phyloP scores from a whole-genome alignment of 257 asterid species.

The Gentiana straminea region DNA sequence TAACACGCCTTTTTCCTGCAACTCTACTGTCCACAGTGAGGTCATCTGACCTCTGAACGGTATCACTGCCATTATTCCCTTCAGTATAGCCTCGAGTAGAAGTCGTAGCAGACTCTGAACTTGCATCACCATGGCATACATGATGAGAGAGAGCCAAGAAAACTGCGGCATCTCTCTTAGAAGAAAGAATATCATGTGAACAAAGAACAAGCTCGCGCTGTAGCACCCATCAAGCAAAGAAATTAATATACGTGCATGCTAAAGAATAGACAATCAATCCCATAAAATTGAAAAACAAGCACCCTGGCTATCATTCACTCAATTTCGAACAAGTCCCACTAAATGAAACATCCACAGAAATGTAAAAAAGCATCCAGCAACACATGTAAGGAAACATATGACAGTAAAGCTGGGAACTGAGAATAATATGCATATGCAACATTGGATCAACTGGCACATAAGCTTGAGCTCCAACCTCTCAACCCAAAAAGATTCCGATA shows the following conservation, averaged over 20 bases:
- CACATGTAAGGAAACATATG: too few species aligned
- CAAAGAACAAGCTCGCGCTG: conserved; percentile 96
- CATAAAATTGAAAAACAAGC: not conserved
- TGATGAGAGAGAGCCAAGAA: conserved; percentile 67
- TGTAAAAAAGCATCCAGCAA: too few species aligned
- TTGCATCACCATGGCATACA: conserved; percentile 66
- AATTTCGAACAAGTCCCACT: too few species aligned
- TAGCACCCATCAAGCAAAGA: conserved; percentile 17
- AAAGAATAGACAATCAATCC: not conserved
- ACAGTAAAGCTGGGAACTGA: too few species aligned
- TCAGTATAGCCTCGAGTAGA: conserved; percentile 67
- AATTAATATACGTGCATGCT: conserved; percentile 2
- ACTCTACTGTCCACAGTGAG: conserved; percentile 72
- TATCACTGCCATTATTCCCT: conserved; percentile 61
- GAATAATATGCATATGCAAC: too few species aligned
- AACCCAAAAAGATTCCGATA: too few species aligned
- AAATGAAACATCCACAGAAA: too few species aligned
- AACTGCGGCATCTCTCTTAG: conserved; percentile 59
- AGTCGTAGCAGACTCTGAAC: conserved; percentile 96
- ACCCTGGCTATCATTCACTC: not conserved
- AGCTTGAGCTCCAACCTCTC: too few species aligned
- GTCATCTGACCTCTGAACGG: conserved; percentile 79
- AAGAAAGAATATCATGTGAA: conserved; percentile 77
- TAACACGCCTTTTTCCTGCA: conserved; percentile 63
- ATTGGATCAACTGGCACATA: too few species aligned